phyloP scores from a whole-genome alignment of 495 filamentous ascomycete genomes.

The Penicillium pulvis region DNA sequence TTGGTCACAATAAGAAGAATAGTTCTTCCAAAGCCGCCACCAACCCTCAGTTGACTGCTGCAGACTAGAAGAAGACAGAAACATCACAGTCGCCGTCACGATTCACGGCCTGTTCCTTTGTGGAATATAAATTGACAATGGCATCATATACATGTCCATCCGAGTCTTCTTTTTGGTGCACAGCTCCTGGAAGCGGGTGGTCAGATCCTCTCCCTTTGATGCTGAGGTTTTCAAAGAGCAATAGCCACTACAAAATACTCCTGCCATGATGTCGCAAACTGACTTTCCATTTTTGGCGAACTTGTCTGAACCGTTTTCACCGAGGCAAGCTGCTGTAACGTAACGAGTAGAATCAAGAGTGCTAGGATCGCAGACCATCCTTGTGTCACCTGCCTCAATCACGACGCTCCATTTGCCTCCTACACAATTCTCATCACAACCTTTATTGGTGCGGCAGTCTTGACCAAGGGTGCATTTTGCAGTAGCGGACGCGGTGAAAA shows the following conservation, averaged over 20 bases:
- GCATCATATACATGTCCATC: not conserved
- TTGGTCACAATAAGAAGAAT: not conserved
- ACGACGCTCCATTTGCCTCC: slow-evolving; percentile 1
- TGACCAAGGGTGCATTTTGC: not conserved
- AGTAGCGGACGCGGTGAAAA: not conserved
- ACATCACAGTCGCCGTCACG: not conserved
- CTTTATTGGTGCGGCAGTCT: not conserved
- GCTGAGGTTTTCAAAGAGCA: not conserved
- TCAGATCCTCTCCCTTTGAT: not conserved
- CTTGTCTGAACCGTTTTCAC: not conserved
- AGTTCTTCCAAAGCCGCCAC: not conserved
- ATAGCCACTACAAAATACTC: not conserved
- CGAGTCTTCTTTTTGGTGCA: not conserved
- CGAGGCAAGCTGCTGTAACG: not conserved
- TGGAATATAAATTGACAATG: not conserved
- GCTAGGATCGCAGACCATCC: not conserved
- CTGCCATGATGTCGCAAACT: not conserved
- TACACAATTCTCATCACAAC: not conserved
- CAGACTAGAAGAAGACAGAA: not conserved
- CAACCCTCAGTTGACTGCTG: not conserved
- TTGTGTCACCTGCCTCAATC: not conserved
- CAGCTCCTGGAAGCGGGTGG: not conserved
- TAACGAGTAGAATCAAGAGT: not conserved
- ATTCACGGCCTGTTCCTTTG: not conserved
- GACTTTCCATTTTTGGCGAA: not conserved